These are phyloP conservation scores for Colletotrichum sp. DNA, from an alignment of 2,329 filamentous ascomycete species.

Conservation along the genomic window DNA sequence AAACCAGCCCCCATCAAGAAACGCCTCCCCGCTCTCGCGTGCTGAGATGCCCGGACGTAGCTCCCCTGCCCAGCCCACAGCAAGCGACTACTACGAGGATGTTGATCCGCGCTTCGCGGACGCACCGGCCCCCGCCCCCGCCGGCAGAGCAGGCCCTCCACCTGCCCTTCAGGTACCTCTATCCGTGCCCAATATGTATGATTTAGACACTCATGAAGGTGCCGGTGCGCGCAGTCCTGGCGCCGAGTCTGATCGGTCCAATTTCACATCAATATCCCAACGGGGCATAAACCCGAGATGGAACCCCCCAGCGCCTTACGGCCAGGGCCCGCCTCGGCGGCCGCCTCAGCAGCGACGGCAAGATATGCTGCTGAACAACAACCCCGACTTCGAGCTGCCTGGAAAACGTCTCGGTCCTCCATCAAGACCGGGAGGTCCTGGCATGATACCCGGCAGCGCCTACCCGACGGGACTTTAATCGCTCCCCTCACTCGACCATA, in stretches of 20 bases:
- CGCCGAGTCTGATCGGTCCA: slow-evolving; percentile 78
- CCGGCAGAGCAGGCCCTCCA: slow-evolving; percentile 24
- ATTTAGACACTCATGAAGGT: slow-evolving; percentile 62
- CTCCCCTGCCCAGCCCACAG: slow-evolving; percentile 36
- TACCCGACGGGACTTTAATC: slow-evolving; percentile 48
- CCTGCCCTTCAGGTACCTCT: slow-evolving; percentile 21
- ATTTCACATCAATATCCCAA: slow-evolving; percentile 91
- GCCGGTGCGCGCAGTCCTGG: slow-evolving; percentile 67
- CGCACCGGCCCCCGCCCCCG: background rate
- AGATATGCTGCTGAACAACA: slow-evolving; percentile 77
- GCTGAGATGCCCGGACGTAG: slow-evolving; percentile 41
- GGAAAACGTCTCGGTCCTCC: slow-evolving; percentile 36
- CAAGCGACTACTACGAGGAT: slow-evolving; percentile 83
- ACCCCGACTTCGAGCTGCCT: slow-evolving; percentile 85
- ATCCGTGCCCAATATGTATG: slow-evolving; percentile 54
- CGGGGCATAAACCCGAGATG: slow-evolving; percentile 88
- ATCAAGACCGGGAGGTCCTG: slow-evolving; percentile 34
- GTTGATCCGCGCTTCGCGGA: slow-evolving; percentile 83
- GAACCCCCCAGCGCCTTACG: slow-evolving; percentile 62
- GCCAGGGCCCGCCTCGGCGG: slow-evolving; percentile 47
- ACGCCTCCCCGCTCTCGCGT: slow-evolving; percentile 48
- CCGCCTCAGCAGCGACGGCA: slow-evolving; percentile 58
- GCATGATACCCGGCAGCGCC: slow-evolving; percentile 59
- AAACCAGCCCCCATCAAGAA: slow-evolving; percentile 46
- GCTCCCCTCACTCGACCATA: slow-evolving; percentile 5